Conservation (phyloP, 75 land plant genomes). For the Picea sitchensis region DNA sequence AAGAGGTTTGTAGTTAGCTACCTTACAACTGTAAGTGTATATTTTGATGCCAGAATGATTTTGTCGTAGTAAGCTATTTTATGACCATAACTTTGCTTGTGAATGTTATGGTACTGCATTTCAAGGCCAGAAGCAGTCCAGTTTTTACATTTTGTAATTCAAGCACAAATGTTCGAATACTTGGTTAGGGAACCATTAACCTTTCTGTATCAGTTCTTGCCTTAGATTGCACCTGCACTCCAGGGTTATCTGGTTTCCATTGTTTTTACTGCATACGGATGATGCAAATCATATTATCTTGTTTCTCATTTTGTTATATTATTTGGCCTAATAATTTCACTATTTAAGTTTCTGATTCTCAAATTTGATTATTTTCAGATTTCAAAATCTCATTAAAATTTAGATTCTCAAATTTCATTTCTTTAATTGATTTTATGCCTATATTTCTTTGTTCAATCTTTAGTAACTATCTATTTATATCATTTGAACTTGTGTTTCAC, state of each 20-base stretch:
- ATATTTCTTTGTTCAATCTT: neutral
- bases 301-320: neutral
- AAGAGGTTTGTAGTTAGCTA: slow-evolving; percentile 55
- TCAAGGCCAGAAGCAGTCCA: too few species aligned
- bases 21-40: slow-evolving; percentile 7
- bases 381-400: neutral
- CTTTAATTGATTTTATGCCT: neutral
- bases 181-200: too few species aligned
- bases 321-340: neutral
- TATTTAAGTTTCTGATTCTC: neutral
- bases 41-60: slow-evolving; percentile 11
- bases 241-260: neutral
- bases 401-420: neutral
- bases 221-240: too few species aligned
- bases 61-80: slow-evolving; percentile 3
- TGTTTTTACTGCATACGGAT: neutral
- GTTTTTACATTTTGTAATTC: too few species aligned
- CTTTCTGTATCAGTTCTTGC: too few species aligned
- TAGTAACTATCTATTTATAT: neutral
- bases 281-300: neutral
- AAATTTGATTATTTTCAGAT: neutral
- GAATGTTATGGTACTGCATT: too few species aligned
- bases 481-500: neutral
- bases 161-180: too few species aligned
- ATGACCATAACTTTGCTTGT: neutral